phyloP scores from a whole-genome alignment of 331 rosid genomes.

The Quercus phellos region DNA sequence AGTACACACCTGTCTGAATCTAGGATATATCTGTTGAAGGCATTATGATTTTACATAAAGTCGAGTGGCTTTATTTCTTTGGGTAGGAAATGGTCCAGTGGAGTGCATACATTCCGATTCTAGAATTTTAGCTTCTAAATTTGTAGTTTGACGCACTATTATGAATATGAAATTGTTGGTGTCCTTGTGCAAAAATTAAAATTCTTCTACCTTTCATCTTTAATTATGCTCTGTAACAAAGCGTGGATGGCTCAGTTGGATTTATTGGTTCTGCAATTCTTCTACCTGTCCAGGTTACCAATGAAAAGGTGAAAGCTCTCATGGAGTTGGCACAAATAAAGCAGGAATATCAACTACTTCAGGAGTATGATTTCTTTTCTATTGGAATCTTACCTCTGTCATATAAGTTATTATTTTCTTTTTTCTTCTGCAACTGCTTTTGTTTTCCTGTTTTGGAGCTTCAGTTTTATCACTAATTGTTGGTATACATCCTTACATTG shows the following conservation, averaged over 20 bases:
- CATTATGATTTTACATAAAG: not conserved
- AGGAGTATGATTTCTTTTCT: slow-evolving; percentile 49
- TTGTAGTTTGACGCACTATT: not conserved
- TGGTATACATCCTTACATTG: not conserved
- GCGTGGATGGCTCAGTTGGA: not conserved
- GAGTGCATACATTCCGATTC: not conserved
- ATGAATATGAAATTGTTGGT: not conserved
- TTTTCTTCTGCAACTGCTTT: not conserved
- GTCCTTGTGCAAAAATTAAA: not conserved
- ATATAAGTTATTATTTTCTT: not conserved
- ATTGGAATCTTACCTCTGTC: not conserved
- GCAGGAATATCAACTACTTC: slow-evolving; percentile 70
- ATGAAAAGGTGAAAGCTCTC: slow-evolving; percentile 91
- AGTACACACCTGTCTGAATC: no score
- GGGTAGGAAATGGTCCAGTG: not conserved
- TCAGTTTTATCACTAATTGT: not conserved
- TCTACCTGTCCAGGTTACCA: slow-evolving; percentile 66
- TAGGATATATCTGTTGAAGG: not conserved
- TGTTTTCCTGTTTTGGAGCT: not conserved
- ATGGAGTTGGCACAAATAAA: slow-evolving; percentile 82
- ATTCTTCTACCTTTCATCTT: not conserved
- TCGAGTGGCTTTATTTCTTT: not conserved
- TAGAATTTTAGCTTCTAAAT: not conserved
- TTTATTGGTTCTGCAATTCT: slow-evolving; percentile 3
- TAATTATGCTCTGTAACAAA: not conserved